Conservation (phyloP, 2,329 filamentous ascomycete species). For the Fusarium piperis region DNA sequence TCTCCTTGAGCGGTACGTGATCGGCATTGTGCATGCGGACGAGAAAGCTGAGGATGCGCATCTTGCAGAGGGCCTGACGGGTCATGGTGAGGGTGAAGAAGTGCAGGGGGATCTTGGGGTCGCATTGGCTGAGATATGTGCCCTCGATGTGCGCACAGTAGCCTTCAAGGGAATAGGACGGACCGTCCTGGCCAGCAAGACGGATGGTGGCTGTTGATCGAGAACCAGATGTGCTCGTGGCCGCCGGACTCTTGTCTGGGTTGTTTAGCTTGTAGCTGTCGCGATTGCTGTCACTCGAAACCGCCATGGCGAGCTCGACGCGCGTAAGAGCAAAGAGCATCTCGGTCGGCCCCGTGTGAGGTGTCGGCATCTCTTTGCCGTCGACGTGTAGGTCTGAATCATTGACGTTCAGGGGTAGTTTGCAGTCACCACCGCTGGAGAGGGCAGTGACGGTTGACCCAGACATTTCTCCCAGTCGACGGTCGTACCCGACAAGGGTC, state of each 20-base stretch:
- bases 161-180: constrained; percentile 60
- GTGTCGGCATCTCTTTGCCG: constrained; percentile 62
- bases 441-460: constrained; percentile 66
- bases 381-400: constrained; percentile 68
- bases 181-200: constrained; percentile 61
- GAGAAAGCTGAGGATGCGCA: constrained; percentile 65
- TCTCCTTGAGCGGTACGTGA: constrained; percentile 51
- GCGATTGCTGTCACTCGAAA: constrained; percentile 57
- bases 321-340: constrained; percentile 68
- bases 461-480: constrained; percentile 73
- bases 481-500: constrained; percentile 75
- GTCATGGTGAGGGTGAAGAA: constrained; percentile 69
- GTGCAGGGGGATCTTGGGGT: constrained; percentile 67
- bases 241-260: constrained; percentile 40
- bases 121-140: constrained; percentile 65
- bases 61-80: constrained; percentile 64
- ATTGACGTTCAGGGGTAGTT: constrained; percentile 68
- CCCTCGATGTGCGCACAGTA: constrained; percentile 66
- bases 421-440: constrained; percentile 63
- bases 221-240: constrained; percentile 33
- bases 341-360: constrained; percentile 64
- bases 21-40: constrained; percentile 57
- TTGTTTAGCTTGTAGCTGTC: constrained; percentile 45
- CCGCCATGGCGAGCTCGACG: constrained; percentile 66
- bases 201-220: constrained; percentile 50